phyloP scores from a whole-genome alignment of 805 yeast genomes.

The Lachancea quebecensis region DNA sequence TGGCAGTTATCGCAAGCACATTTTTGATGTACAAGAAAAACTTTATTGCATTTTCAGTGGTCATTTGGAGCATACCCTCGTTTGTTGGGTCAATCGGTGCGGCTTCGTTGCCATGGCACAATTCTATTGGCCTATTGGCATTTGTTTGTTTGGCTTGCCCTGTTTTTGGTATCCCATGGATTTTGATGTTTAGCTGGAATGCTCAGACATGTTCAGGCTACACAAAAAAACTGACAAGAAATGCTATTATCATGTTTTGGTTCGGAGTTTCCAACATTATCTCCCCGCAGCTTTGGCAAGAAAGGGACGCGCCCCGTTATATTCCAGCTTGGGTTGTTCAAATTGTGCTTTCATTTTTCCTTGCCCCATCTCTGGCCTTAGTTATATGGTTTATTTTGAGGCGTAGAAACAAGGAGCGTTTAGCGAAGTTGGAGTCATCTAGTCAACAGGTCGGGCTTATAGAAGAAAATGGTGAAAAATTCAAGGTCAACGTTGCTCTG shows the following conservation, averaged over 20 bases:
- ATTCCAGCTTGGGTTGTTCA: slow-evolving; percentile 48
- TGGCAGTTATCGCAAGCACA: slow-evolving; percentile 35
- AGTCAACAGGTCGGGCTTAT: slow-evolving; percentile 19
- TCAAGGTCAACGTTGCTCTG: slow-evolving; percentile 31
- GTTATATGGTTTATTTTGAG: slow-evolving; percentile 40
- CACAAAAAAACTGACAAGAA: slow-evolving; percentile 45
- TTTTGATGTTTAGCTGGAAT: slow-evolving; percentile 34
- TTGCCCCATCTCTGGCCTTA: slow-evolving; percentile 39
- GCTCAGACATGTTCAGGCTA: slow-evolving; percentile 38
- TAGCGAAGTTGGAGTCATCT: slow-evolving; percentile 21
- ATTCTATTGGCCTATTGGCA: slow-evolving; percentile 41
- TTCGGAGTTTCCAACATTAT: slow-evolving; percentile 46
- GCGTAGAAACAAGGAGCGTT: slow-evolving; percentile 39
- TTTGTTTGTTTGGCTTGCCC: slow-evolving; percentile 43
- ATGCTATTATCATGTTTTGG: slow-evolving; percentile 38
- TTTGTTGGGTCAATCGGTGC: slow-evolving; percentile 41
- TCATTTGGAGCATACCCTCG: slow-evolving; percentile 38
- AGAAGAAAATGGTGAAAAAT: too few species aligned
- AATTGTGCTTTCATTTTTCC: slow-evolving; percentile 43
- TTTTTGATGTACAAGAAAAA: slow-evolving; percentile 31
- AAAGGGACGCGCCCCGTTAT: slow-evolving; percentile 40
- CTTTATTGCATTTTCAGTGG: slow-evolving; percentile 35
- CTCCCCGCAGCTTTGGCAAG: slow-evolving; percentile 51
- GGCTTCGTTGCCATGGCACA: slow-evolving; percentile 38
- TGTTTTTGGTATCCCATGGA: slow-evolving; percentile 37